Percentiles rank a stretch among this genome's conserved stretches.
These are phyloP conservation scores for Volvox carteri DNA, from an alignment of 163 green algal species.

Conservation along the genomic window DNA sequence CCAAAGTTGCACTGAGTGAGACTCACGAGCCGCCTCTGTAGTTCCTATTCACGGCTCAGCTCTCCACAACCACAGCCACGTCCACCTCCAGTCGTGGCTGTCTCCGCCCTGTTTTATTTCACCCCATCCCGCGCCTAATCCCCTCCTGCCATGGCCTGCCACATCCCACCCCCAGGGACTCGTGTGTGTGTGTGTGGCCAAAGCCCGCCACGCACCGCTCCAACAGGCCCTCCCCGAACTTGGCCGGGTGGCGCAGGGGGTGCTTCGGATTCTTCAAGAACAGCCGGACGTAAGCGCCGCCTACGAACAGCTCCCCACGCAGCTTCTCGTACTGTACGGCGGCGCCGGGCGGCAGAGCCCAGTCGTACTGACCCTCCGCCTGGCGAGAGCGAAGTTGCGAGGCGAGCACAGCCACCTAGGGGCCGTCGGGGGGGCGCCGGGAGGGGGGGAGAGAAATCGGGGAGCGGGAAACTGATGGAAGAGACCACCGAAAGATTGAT, in stretches of 20 bases:
- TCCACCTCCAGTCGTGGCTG: no score
- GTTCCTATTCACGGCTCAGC: no score
- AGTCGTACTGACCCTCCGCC: constrained; percentile 63
- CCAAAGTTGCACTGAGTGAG: no score
- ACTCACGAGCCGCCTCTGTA: no score
- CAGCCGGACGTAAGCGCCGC: constrained; percentile 91
- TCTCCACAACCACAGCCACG: no score
- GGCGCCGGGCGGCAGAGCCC: constrained; percentile 69
- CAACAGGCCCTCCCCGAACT: constrained; percentile 59
- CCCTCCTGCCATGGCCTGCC: no score
- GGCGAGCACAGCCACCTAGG: constrained; percentile 26
- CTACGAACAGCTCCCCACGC: constrained; percentile 83
- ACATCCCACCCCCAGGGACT: no score
- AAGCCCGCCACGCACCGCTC: constrained; percentile 45
- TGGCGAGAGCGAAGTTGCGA: constrained; percentile 11
- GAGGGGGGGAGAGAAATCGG: not conserved
- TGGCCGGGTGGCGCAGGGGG: constrained; percentile 80
- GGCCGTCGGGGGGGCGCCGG: not conserved
- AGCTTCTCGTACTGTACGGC: constrained; percentile 73
- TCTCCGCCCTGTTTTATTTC: no score
- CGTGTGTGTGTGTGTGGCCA: no score
- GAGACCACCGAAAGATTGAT: not conserved
- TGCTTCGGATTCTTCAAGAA: constrained; percentile 90
- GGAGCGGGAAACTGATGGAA: not conserved
- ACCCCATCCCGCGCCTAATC: no score